Evolutionary conservation across 768 basidiomycete genomes (phyloP), one percentile per base, ranked within the genome.

Genomic region (Hygrocybe punicea): DNA sequence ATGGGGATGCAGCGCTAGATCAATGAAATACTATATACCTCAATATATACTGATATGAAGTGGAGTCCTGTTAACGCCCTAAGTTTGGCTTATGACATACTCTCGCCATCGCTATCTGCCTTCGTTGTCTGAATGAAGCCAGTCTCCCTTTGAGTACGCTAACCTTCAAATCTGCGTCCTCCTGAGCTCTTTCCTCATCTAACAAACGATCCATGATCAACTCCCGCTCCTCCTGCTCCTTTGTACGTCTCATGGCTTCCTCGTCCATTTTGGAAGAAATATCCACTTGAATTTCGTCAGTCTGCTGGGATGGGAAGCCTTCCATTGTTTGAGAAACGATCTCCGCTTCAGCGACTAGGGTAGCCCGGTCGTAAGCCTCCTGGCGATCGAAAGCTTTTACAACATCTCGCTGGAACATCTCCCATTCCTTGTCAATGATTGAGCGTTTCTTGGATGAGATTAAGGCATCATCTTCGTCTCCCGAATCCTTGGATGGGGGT

Each of bases 141-240:
- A 93, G 64, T 62, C 79, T 79, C 45, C 72, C 81, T 71, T 86
- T 91, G 73, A 93, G 78, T 42, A 78, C 62, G 8, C 68, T 67
- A 9, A 91, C 90, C 52, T 83, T 84, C 74, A 84, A 84, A 67
- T 93, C 91, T 5, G 90, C 91, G 67, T 93, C 91, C 67, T 93
- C 91, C 74, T 93, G 91, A 33, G 85, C 86, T 55, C 84, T 80
- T 68, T 93, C 91, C 72, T 93, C 91, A 29, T 92, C 91, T 68
- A 91, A 57, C 47, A 93, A 70, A 54, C 91, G 80, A 70, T 92
- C 91, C 86, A 93, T 89, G 44, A 93, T 92, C 58, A 92, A 71
- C 62, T 93, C 90, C 49, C 82, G 78, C 53, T 93, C 91, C 21
- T 92, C 89, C 65, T 76, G 76, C 63, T 85, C 84, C 68, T 78